A percentile compares a stretch with the other conserved stretches of the same genome.
Evolutionary conservation across 129 eudicot species (phyloP).

Genomic region (sunflower (Helianthus annuus)): HanXRQr2.0-SUNRISE NC_035445.2:91385065-91385564

Average conservation of each 20-base stretch:
- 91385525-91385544: conserved; percentile 61
- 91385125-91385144: too few species aligned
- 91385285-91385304: conserved; percentile 76
- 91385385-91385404: conserved; percentile 9
- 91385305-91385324: conserved; percentile 58
- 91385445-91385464: conserved; percentile 75
- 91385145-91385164: conserved; percentile 21
- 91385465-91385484: conserved; percentile 80
- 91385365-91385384: conserved; percentile 23
- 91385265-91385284: conserved; percentile 52
- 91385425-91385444: conserved; percentile 70
- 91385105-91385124: background rate
- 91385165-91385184: conserved; percentile 5
- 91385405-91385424: conserved; percentile 62
- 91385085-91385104: conserved; percentile 18
- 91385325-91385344: background rate
- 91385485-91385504: conserved; percentile 87
- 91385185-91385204: background rate
- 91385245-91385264: conserved; percentile 76
- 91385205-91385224: conserved; percentile 72
- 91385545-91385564: conserved; percentile 52
- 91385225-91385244: conserved; percentile 67
- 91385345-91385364: background rate
- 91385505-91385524: conserved; percentile 66
- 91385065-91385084: conserved; percentile 5